Percentiles rank a stretch among this genome's conserved stretches.
phyloP scores from a whole-genome alignment of 148 eudicot species.

The Vaccinium vitisidaea region DNA sequence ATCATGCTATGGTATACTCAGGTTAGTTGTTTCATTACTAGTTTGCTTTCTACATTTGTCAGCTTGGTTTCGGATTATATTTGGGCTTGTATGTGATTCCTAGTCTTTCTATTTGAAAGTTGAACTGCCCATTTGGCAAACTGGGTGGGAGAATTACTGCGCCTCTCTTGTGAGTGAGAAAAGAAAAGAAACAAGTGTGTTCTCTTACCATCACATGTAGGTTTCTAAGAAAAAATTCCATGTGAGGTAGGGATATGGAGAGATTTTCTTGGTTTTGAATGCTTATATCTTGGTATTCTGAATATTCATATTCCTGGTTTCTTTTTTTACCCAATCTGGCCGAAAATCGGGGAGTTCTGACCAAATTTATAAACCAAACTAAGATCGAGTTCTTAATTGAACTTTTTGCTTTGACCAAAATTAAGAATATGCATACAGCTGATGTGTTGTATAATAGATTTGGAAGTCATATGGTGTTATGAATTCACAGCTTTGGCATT shows the following conservation, averaged over 20 bases:
- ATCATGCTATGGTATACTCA: slow-evolving; percentile 21
- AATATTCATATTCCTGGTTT: neutral
- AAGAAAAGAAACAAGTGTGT: neutral
- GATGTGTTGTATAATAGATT: neutral
- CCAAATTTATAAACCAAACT: neutral
- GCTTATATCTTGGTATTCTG: neutral
- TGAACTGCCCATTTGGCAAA: neutral
- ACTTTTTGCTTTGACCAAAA: neutral
- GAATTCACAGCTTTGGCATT: neutral
- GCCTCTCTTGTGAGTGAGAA: neutral
- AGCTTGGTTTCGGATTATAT: neutral
- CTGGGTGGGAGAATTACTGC: neutral
- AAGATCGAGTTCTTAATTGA: neutral
- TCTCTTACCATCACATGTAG: neutral
- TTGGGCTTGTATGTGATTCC: neutral
- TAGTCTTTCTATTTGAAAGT: neutral
- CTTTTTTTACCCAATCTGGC: neutral
- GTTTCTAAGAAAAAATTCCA: neutral
- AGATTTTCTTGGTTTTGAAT: neutral
- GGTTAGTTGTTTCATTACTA: slow-evolving; percentile 13
- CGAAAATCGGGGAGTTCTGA: neutral
- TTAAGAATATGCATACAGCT: too few relatives aligned
- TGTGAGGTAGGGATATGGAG: neutral
- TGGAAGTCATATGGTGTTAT: neutral
- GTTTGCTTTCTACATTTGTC: neutral